Evolutionary conservation across 2,329 filamentous ascomycete genomes (phyloP).

Genomic region (Drechslerella stenobrocha): DNA sequence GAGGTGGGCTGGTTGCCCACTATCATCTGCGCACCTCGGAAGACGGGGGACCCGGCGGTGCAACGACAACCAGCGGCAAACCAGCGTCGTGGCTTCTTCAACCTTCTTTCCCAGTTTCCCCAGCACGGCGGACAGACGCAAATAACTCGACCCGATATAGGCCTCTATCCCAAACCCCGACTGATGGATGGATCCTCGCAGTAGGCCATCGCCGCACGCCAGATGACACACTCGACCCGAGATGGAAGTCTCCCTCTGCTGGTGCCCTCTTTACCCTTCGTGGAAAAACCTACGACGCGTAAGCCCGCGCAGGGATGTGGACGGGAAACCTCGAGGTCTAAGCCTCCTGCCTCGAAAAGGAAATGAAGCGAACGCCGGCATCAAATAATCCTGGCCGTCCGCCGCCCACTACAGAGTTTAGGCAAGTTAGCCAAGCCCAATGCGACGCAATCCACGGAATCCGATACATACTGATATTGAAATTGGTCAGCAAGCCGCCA

Average conservation of each 20-base stretch:
- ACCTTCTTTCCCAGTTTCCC: slow-evolving; percentile 11
- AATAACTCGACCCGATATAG: too few relatives aligned
- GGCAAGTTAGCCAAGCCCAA: slow-evolving; percentile 1
- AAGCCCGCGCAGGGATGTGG: slow-evolving; percentile 40
- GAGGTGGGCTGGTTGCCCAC: slow-evolving; percentile 24
- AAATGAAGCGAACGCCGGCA: slow-evolving; percentile 29
- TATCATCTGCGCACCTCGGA: slow-evolving; percentile 39
- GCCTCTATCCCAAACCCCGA: too few relatives aligned
- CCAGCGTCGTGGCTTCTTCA: slow-evolving; percentile 47
- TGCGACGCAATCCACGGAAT: neutral
- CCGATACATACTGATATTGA: neutral
- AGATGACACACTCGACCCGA: slow-evolving; percentile 8
- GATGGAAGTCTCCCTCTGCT: slow-evolving; percentile 7
- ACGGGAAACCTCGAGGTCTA: slow-evolving; percentile 17
- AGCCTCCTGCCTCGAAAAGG: slow-evolving; percentile 47
- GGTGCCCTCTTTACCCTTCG: slow-evolving; percentile 13
- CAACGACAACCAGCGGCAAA: slow-evolving; percentile 8
- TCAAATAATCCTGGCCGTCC: slow-evolving; percentile 11
- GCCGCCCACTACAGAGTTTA: too few relatives aligned
- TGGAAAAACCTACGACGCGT: slow-evolving; percentile 47
- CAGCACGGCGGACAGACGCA: neutral
- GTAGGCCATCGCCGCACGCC: neutral
- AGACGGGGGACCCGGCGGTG: slow-evolving; percentile 13
- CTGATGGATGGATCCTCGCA: slow-evolving; percentile 24
- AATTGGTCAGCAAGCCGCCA: neutral